Evolutionary conservation across 2,329 filamentous ascomycete species (phyloP).

Genomic region (Neospermospora avenae): DNA sequence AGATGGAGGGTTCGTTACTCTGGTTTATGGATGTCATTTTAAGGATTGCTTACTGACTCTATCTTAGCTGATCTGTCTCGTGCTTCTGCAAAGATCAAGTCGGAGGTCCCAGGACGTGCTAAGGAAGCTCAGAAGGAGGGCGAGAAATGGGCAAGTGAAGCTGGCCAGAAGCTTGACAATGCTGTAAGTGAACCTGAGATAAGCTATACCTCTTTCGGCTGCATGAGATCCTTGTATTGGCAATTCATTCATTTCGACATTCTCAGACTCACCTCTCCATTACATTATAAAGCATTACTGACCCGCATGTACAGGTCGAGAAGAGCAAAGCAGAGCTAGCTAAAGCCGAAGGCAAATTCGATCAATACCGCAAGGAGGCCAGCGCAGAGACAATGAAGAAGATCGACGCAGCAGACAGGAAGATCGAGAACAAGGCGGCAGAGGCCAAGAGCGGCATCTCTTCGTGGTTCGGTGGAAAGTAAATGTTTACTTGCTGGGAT

Average conservation of each 20-base stretch:
- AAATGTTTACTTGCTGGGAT: conserved; percentile 28
- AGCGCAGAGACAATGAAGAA: conserved; percentile 65
- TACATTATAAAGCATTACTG: conserved; percentile 14
- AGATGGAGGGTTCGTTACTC: conserved; percentile 69
- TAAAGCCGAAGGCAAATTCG: conserved; percentile 58
- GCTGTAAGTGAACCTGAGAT: conserved; percentile 51
- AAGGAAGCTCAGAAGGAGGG: conserved; percentile 63
- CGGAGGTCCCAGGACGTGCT: conserved; percentile 59
- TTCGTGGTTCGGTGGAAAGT: conserved; percentile 76
- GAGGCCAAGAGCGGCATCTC: conserved; percentile 83
- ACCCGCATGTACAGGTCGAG: conserved; percentile 44
- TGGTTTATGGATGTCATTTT: background rate
- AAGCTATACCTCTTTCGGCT: too few species aligned
- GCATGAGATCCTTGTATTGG: too few species aligned
- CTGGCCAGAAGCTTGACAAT: conserved; percentile 64
- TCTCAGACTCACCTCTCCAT: too few species aligned
- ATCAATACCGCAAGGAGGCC: conserved; percentile 59
- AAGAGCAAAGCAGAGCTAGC: conserved; percentile 62
- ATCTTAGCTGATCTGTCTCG: conserved; percentile 71
- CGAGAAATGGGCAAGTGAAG: conserved; percentile 57
- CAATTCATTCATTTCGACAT: too few species aligned
- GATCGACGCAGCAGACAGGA: conserved; percentile 79
- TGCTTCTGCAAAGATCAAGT: conserved; percentile 63
- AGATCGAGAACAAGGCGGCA: conserved; percentile 71
- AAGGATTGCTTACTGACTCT: conserved; percentile 11